Base-by-base conservation (phyloP, 257 asterid species). In the Nicotiana tomentosiformis region DNA sequence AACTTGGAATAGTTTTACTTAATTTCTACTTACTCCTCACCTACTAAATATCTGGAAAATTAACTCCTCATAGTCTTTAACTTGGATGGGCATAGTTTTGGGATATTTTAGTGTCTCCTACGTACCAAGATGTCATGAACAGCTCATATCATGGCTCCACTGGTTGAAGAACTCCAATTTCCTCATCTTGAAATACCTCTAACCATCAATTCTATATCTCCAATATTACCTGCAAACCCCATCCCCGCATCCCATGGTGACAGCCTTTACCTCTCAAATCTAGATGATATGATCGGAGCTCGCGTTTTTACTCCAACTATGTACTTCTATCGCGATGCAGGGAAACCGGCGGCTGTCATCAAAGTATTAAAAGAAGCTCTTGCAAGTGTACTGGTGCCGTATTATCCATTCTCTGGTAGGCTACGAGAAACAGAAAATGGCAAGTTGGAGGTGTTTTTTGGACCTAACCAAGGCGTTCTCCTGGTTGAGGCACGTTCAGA, bases 261-360 rank as follows among this genome's bases (percentile, higher is more conserved):
- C 14, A 85, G 66, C 77, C 97, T 93, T 29, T 95, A 93, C 88
- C 97, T 95, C 89, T 94, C 99, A 10, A 95, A 95, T 85, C 97
- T 95, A 10, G 99, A 95, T 81, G 98, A 95, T 87, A 91, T 91
- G 94, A 83, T 95, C 60, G 98, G 99, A 9, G 89, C 89, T 15
- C 97, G 97, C 1, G 94, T 88, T 81, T 92, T 93, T 84, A 95
- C 98, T 61, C 98, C 97, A 17, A 93, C 97, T 0, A 87, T 92
- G n/a, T 93, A 92, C 86, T 95, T 95, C 58, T 95, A 93, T 86
- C 85, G 78, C 84, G 78, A 20, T 78, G 82, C 65, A 77, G 80
- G 78, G 1, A 83, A 84, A 11, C 69, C 82, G 3, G 16, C 82
- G 3, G 16, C 10, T 74, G 81, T 90, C 65, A 39, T 55, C 9